A percentile compares a stretch with the other conserved stretches of the same genome.
These are phyloP conservation scores for Ilyonectria destructans DNA, from an alignment of 2,329 filamentous ascomycete species.

Conservation along the genomic window DNA sequence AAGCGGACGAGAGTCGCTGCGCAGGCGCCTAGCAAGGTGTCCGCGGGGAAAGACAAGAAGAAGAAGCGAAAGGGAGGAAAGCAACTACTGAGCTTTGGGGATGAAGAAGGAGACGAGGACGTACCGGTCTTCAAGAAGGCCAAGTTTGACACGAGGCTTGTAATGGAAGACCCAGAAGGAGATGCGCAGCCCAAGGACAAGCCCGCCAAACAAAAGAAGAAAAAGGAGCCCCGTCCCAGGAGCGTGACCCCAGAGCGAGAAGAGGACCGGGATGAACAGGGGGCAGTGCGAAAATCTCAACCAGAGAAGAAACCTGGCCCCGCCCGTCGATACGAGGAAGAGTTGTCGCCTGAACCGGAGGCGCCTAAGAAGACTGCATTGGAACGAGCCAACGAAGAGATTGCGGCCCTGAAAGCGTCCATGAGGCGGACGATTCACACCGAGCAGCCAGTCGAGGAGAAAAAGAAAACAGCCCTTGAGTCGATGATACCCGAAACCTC, in stretches of 20 bases:
- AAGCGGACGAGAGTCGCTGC: conserved; percentile 74
- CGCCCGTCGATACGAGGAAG: conserved; percentile 32
- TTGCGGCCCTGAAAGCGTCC: conserved; percentile 84
- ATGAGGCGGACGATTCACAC: conserved; percentile 78
- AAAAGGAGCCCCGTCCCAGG: conserved; percentile 42
- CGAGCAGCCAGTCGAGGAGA: conserved; percentile 65
- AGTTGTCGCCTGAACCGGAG: conserved; percentile 48
- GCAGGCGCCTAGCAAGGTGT: conserved; percentile 58
- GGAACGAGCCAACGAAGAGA: conserved; percentile 84
- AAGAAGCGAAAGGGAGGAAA: conserved; percentile 84
- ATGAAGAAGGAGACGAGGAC: conserved; percentile 72
- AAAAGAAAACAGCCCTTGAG: conserved; percentile 79
- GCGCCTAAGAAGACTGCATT: conserved; percentile 67
- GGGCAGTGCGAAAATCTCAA: conserved; percentile 24
- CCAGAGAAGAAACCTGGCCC: conserved; percentile 35
- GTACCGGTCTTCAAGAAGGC: conserved; percentile 79
- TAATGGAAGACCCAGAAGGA: conserved; percentile 67
- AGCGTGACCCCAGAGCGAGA: conserved; percentile 37
- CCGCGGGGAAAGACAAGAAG: conserved; percentile 69
- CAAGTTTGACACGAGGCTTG: conserved; percentile 85
- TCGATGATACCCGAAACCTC: conserved; percentile 82
- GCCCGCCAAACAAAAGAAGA: conserved; percentile 48
- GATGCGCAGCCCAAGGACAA: conserved; percentile 50
- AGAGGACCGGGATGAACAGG: conserved; percentile 31
- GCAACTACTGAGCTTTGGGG: conserved; percentile 84